A percentile compares a stretch with the other conserved stretches of the same genome.
phyloP scores from a whole-genome alignment of 1,139 yeast species.

The Geotrichum candidum region DNA sequence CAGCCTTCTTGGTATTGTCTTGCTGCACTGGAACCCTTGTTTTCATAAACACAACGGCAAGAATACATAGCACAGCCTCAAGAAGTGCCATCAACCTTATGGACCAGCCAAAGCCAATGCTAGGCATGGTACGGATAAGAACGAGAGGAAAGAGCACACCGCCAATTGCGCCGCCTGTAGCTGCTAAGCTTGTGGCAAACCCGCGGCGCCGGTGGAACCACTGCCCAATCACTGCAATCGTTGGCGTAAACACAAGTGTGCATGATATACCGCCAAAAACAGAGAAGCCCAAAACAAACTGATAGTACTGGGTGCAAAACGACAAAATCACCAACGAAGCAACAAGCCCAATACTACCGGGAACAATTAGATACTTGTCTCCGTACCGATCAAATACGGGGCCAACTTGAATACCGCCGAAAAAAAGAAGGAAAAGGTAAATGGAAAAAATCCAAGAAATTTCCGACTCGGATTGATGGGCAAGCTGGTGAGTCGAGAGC shows the following conservation, averaged over 20 bases:
- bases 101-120: constrained; percentile 58
- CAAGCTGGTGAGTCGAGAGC: constrained; percentile 46
- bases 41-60: constrained; percentile 41
- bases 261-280: constrained; percentile 52
- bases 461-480: constrained; percentile 39
- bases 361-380: constrained; percentile 28
- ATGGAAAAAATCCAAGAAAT: constrained; percentile 63
- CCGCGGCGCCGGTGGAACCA: constrained; percentile 56
- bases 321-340: constrained; percentile 51
- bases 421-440: constrained; percentile 50
- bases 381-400: constrained; percentile 50
- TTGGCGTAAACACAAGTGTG: constrained; percentile 53
- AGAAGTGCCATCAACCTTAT: constrained; percentile 51
- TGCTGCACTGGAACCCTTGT: constrained; percentile 36
- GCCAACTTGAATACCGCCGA: constrained; percentile 57
- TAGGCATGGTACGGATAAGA: constrained; percentile 43
- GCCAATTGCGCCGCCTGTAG: constrained; percentile 59
- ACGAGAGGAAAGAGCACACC: constrained; percentile 55
- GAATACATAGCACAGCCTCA: constrained; percentile 34
- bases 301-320: constrained; percentile 47
- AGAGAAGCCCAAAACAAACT: constrained; percentile 55
- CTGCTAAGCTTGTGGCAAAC: constrained; percentile 51
- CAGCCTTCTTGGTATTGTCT: constrained; percentile 21
- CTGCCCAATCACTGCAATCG: constrained; percentile 55
- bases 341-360: constrained; percentile 44